These are phyloP conservation scores for Psilocybe tampanensis DNA, from an alignment of 768 basidiomycete genomes.

Conservation along the genomic window DNA sequence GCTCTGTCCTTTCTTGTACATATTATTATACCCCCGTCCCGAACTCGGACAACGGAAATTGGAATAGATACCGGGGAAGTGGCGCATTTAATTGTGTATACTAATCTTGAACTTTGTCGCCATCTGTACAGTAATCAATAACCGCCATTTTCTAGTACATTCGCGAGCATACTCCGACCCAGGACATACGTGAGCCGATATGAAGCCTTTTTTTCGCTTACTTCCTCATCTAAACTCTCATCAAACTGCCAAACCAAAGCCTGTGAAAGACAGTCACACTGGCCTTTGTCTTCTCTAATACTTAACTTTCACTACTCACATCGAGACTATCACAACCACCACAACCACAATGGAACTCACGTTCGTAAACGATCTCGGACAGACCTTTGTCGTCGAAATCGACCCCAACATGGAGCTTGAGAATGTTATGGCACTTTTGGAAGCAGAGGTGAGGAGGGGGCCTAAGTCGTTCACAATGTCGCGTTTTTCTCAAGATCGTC, in stretches of 20 bases:
- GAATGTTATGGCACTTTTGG: slow-evolving; percentile 91
- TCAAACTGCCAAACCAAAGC: background rate
- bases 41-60: background rate
- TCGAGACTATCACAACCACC: slow-evolving; percentile 8
- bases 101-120: background rate
- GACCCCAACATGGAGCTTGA: slow-evolving; percentile 90
- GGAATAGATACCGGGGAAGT: background rate
- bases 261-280: background rate
- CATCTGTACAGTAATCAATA: slow-evolving; percentile 2
- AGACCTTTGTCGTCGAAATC: slow-evolving; percentile 74
- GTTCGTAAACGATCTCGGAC: slow-evolving; percentile 68
- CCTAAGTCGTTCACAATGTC: background rate
- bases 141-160: slow-evolving; percentile 16
- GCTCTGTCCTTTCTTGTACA: background rate
- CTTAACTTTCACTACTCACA: background rate
- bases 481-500: background rate
- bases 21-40: background rate
- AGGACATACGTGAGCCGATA: background rate
- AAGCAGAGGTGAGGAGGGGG: slow-evolving; percentile 76
- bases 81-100: background rate
- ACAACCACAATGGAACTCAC: slow-evolving; percentile 63
- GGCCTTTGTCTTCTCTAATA: background rate
- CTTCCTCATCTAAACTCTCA: background rate
- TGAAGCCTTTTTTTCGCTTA: background rate
- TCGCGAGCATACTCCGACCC: slow-evolving; percentile 2